Evolutionary conservation across 1,139 yeast species (phyloP), one percentile per base, ranked within the genome.

Genomic region (Blastobotrys buckinghamii): DNA sequence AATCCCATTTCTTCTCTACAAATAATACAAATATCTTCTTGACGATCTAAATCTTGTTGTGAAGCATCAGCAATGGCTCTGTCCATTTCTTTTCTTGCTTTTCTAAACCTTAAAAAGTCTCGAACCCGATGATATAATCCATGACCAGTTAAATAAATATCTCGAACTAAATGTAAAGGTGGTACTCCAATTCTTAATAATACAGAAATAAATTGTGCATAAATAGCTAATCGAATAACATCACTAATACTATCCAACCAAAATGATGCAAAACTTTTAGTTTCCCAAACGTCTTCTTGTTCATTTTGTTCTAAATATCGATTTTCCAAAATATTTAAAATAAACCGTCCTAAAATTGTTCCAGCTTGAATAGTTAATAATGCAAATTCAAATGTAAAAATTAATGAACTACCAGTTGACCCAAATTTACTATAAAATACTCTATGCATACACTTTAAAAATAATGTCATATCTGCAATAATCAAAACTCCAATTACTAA

Each of bases 301-400:
- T 77, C 79, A 48, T 78, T 74, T 5, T 65, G 67, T 3, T 69
- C 69, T 22, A 75, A 61, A 50, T 72, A 71, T 45, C 53, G 65
- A 52, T 82, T 63, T 58, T 88, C 97, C 55, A 75, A 72, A 29
- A 80, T 63, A 55, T 81, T 81, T 52, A 87, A 66, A 1, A 70
- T 51, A 49, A 78, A 72, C 59, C 81, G 79, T 38, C 75, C 69
- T 17, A 72, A 66, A 44, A 74, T 69, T 8, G 78, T 70, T 19
- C 78, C 57, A 19, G 81, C 65, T 46, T 81, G 84, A 26, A 84
- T 73, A 15, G 79, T 77, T 52, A 83, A 72, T 46, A 85, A 69
- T 5, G 86, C 82, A 63, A 84, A 84, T 58, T 86, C 94, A 63
- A 87, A 82, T 0, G 92, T 92, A 66, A 86, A 82, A 82, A 72